phyloP scores from a whole-genome alignment of 495 filamentous ascomycete genomes.

The Penicillium egyptiacum region DNA sequence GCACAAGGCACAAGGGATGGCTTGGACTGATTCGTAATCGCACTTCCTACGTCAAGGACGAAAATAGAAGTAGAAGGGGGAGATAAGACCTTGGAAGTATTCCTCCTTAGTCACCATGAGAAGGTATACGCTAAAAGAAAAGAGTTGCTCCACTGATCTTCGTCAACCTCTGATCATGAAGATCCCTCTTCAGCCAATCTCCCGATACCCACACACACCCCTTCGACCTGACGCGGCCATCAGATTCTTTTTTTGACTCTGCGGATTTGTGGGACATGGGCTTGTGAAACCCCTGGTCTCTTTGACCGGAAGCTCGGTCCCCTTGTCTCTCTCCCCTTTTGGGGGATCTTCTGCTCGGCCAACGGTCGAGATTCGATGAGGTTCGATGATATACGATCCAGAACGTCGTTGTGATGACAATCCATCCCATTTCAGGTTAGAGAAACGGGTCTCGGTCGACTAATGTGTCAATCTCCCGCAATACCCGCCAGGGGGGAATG shows the following conservation, averaged over 20 bases:
- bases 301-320: conserved; percentile 26
- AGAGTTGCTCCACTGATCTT: conserved; percentile 15
- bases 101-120: not conserved
- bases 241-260: conserved; percentile 7
- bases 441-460: not conserved
- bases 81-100: not conserved
- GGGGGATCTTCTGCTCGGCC: conserved; percentile 15
- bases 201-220: not conserved
- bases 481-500: conserved; percentile 12
- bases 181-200: conserved; percentile 5
- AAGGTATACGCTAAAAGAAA: conserved; percentile 2
- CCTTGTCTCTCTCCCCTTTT: conserved; percentile 4
- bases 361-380: conserved; percentile 10
- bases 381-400: conserved; percentile 19
- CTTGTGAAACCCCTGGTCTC: conserved; percentile 28
- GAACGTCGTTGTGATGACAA: conserved; percentile 19
- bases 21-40: conserved; percentile 2
- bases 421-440: not conserved
- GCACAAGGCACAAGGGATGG: conserved; percentile 16
- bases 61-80: not conserved
- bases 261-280: conserved; percentile 26
- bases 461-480: conserved; percentile 13
- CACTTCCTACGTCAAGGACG: not conserved
- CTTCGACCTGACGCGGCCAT: conserved; percentile 2
- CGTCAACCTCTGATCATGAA: conserved; percentile 7